Evolutionary conservation across 306 rosid genomes (phyloP).

Genomic region (Castanospermum australe): DNA sequence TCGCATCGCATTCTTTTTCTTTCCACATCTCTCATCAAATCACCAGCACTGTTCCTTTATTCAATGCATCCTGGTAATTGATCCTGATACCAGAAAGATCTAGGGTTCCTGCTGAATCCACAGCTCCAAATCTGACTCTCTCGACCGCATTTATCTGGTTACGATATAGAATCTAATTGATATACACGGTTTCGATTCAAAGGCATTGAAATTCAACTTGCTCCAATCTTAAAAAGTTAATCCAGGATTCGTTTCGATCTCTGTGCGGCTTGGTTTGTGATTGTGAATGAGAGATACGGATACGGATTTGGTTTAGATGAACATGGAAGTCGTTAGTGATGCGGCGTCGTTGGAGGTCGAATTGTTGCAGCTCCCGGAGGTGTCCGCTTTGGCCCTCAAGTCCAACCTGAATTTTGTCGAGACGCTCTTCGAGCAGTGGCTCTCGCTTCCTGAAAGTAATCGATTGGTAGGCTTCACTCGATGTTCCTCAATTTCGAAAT

Average conservation of each 20-base stretch:
- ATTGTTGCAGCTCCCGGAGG: constrained; percentile 82
- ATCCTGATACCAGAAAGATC: constrained; percentile 33
- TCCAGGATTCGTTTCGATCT: constrained; percentile 39
- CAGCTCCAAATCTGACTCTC: constrained; percentile 26
- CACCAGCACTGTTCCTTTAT: constrained; percentile 25
- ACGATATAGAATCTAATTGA: constrained; percentile 19
- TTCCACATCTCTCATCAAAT: constrained; percentile 21
- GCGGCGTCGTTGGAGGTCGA: constrained; percentile 86
- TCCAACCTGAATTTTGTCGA: constrained; percentile 67
- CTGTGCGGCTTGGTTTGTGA: constrained; percentile 33
- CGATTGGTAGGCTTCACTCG: constrained; percentile 69
- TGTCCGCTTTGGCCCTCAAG: constrained; percentile 78
- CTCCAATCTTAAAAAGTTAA: constrained; percentile 21
- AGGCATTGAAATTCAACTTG: constrained; percentile 26
- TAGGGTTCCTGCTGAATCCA: constrained; percentile 43
- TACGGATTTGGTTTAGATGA: constrained; percentile 46
- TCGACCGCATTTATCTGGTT: constrained; percentile 10
- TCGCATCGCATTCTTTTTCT: neutral
- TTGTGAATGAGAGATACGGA: constrained; percentile 44
- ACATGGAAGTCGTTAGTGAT: constrained; percentile 78
- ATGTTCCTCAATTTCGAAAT: neutral
- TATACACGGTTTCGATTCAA: constrained; percentile 20
- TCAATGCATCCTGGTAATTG: neutral
- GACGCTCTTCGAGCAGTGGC: constrained; percentile 92
- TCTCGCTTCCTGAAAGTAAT: constrained; percentile 80